A percentile compares a stretch with the other conserved stretches of the same genome.
These are phyloP conservation scores for Cyathus striatus DNA, from an alignment of 768 basidiomycete genomes.

Conservation along the genomic window DNA sequence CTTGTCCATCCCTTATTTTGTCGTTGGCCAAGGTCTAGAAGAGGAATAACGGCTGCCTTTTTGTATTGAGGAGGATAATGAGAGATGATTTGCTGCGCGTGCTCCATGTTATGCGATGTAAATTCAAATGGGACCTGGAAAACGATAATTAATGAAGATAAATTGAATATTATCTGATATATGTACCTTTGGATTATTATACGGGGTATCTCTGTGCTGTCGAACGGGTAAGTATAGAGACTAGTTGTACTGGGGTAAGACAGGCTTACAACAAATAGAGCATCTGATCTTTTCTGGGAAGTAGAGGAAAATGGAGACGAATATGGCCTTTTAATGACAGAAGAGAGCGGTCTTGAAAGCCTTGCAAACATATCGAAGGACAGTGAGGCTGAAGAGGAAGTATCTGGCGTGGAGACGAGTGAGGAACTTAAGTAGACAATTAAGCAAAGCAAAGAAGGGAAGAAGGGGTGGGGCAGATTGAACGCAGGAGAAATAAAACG, in stretches of 20 bases:
- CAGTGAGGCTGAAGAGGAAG: no score
- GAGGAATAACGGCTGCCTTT: constrained; percentile 96
- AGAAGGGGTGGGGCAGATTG: no score
- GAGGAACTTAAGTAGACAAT: no score
- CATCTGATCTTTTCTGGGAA: constrained; percentile 60
- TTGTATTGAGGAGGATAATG: constrained; percentile 97
- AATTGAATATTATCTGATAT: neutral
- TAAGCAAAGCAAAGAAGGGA: no score
- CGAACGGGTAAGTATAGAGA: constrained; percentile 10
- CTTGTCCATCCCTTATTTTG: constrained; percentile 99
- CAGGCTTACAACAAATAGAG: constrained; percentile 76
- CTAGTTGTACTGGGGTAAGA: constrained; percentile 3
- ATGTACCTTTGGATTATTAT: constrained; percentile 87
- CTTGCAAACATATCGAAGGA: constrained; percentile 26
- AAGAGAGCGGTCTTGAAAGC: constrained; percentile 24
- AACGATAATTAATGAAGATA: constrained; percentile 4
- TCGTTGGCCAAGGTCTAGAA: constrained; percentile 93
- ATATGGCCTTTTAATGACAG: constrained; percentile 11
- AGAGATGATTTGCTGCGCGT: constrained; percentile 84
- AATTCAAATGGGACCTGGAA: constrained; percentile 87
- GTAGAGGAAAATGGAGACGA: constrained; percentile 31
- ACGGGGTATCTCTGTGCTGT: constrained; percentile 91
- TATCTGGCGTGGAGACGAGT: no score
- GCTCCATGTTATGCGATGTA: constrained; percentile 73
- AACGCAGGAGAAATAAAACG: no score